phyloP scores from a whole-genome alignment of 768 basidiomycete genomes.

The Tricholoma bakamatsutake region DNA sequence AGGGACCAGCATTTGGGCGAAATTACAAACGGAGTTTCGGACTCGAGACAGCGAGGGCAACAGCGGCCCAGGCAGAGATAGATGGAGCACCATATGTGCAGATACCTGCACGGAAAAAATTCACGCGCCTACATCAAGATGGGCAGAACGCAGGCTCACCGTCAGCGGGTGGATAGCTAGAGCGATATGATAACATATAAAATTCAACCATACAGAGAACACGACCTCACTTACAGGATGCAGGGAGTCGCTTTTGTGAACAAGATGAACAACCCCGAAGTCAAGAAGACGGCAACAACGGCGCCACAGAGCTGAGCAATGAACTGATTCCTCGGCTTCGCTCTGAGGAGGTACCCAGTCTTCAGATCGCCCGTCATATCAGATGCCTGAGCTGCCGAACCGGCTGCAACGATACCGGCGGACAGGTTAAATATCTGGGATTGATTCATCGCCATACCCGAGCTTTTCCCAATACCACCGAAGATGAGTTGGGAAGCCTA shows the following conservation, averaged over 20 bases:
- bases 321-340: conserved; percentile 60
- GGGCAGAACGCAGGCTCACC: conserved; percentile 1
- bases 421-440: conserved; percentile 44
- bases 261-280: conserved; percentile 51
- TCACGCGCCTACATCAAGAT: background rate
- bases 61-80: conserved; percentile 52
- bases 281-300: conserved; percentile 55
- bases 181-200: background rate
- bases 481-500: conserved; percentile 59
- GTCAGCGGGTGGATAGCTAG: conserved; percentile 23
- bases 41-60: conserved; percentile 44
- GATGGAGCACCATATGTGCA: conserved; percentile 55
- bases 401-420: conserved; percentile 48
- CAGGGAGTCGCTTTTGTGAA: conserved; percentile 60
- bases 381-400: conserved; percentile 49
- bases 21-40: conserved; percentile 37
- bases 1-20: background rate
- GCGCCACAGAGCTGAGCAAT: conserved; percentile 53
- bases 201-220: background rate
- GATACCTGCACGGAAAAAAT: conserved; percentile 1
- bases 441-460: conserved; percentile 25
- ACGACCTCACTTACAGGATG: conserved; percentile 37
- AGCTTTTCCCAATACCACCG: conserved; percentile 52
- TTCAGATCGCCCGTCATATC: conserved; percentile 69
- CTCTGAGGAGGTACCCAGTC: conserved; percentile 62